These are phyloP conservation scores for Amanita rubescens DNA, from an alignment of 768 basidiomycete genomes.

Conservation along the genomic window DNA sequence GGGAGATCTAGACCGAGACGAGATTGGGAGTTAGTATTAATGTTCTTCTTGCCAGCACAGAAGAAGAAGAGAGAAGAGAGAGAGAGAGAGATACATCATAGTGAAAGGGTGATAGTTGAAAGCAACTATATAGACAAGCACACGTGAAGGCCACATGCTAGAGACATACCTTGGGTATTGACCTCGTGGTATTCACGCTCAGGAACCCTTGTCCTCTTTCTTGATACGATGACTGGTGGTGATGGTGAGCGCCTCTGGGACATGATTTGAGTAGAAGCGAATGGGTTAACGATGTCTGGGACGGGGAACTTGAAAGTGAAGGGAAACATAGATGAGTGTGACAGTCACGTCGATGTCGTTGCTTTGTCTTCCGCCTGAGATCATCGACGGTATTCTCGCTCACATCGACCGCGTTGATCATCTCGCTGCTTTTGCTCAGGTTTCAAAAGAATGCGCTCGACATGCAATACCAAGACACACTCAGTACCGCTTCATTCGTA, in stretches of 20 bases:
- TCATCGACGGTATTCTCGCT: conserved; percentile 40
- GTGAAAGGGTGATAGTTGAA: conserved; percentile 8
- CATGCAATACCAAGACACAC: conserved; percentile 40
- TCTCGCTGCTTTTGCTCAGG: conserved; percentile 37
- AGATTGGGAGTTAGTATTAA: conserved; percentile 18
- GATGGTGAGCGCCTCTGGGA: conserved; percentile 20
- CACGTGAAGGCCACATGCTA: conserved; percentile 16
- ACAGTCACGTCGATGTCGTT: conserved; percentile 14
- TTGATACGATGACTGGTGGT: conserved; percentile 25
- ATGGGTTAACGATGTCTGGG: conserved; percentile 35
- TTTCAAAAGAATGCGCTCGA: conserved; percentile 28
- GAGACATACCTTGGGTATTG: neutral
- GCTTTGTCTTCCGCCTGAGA: conserved; percentile 36
- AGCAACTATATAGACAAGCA: conserved; percentile 6
- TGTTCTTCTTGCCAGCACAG: neutral
- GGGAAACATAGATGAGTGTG: conserved; percentile 36
- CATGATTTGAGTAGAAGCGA: neutral
- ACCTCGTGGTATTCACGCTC: conserved; percentile 6
- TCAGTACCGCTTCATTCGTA: conserved; percentile 41
- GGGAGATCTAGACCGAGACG: conserved; percentile 57
- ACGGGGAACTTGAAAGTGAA: conserved; percentile 67
- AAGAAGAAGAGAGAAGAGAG: conserved; percentile 5
- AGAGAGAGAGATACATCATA: conserved; percentile 11
- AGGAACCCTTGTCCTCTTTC: conserved; percentile 73
- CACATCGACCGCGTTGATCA: conserved; percentile 33